Percentiles rank a stretch among this genome's conserved stretches.
Evolutionary conservation across 306 rosid genomes (phyloP).

Genomic region (Acacia crassicarpa): DNA sequence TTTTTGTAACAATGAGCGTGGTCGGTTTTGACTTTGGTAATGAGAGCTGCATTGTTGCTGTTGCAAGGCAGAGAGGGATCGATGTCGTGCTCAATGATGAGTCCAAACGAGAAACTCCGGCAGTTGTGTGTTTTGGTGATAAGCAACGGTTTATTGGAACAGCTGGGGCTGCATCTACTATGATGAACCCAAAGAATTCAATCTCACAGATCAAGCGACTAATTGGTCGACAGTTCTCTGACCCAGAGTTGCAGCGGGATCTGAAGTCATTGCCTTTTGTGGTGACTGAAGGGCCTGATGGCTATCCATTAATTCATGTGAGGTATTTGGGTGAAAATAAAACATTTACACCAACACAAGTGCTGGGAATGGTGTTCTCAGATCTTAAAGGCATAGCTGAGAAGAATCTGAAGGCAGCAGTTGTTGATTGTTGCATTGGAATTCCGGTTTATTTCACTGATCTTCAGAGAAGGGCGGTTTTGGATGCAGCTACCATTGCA

Average conservation of each 20-base stretch:
- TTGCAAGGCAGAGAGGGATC: slow-evolving; percentile 93
- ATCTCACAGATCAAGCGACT: slow-evolving; percentile 80
- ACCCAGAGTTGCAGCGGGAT: slow-evolving; percentile 84
- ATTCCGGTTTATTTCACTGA: slow-evolving; percentile 93
- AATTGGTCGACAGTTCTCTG: slow-evolving; percentile 69
- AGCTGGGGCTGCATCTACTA: slow-evolving; percentile 89
- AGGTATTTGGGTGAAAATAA: slow-evolving; percentile 67
- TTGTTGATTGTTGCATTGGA: slow-evolving; percentile 91
- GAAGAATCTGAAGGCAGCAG: slow-evolving; percentile 81
- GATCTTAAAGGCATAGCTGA: slow-evolving; percentile 77
- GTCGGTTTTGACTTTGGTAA: slow-evolving; percentile 98
- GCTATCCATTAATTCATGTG: slow-evolving; percentile 77
- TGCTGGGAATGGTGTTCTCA: slow-evolving; percentile 78
- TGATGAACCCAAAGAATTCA: slow-evolving; percentile 95
- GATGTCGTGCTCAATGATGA: slow-evolving; percentile 96
- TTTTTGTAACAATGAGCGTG: slow-evolving; percentile 71
- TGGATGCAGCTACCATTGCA: slow-evolving; percentile 91
- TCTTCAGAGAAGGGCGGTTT: slow-evolving; percentile 87
- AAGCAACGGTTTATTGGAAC: slow-evolving; percentile 94
- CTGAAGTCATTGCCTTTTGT: slow-evolving; percentile 67
- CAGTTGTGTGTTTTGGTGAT: slow-evolving; percentile 93
- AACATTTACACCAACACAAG: slow-evolving; percentile 81
- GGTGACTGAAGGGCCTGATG: slow-evolving; percentile 85
- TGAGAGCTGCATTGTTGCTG: slow-evolving; percentile 95
- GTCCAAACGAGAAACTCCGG: slow-evolving; percentile 95